These are phyloP conservation scores for Thelephora terrestris DNA, from an alignment of 1,284 basidiomycete genomes.

Conservation along the genomic window DNA sequence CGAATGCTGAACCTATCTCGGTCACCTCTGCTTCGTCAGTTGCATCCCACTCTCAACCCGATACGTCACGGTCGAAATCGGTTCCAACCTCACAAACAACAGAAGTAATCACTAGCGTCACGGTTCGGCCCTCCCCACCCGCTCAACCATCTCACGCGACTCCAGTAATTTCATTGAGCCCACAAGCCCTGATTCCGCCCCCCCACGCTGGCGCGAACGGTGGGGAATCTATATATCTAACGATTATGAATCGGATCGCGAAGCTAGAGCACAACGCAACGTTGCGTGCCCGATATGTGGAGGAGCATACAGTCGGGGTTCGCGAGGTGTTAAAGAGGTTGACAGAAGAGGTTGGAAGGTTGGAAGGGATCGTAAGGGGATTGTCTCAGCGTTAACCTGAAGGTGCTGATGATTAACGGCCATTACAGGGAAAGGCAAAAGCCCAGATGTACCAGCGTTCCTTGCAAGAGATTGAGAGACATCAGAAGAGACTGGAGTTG, in stretches of 20 bases:
- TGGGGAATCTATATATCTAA: constrained; percentile 94
- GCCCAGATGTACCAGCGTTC: constrained; percentile 55
- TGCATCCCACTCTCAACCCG: too few species aligned
- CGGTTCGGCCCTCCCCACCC: constrained; percentile 2
- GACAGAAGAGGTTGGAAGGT: constrained; percentile 73
- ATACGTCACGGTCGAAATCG: too few species aligned
- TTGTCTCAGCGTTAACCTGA: constrained; percentile 1
- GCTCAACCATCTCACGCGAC: constrained; percentile 6
- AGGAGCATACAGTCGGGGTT: constrained; percentile 78
- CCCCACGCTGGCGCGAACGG: constrained; percentile 26
- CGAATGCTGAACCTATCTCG: too few species aligned
- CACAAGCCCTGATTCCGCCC: constrained; percentile 15
- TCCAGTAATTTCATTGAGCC: constrained; percentile 2
- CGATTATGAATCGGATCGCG: constrained; percentile 88
- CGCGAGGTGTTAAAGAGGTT: constrained; percentile 68
- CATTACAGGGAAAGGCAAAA: constrained; percentile 51
- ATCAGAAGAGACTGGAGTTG: constrained; percentile 54
- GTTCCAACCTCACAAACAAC: too few species aligned
- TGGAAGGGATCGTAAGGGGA: constrained; percentile 63
- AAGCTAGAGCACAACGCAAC: constrained; percentile 86
- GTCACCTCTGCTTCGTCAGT: too few species aligned
- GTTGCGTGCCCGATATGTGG: constrained; percentile 80
- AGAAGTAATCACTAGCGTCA: background rate
- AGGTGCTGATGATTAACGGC: constrained; percentile 1
- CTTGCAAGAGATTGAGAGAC: constrained; percentile 61